Base-by-base conservation (phyloP, 768 basidiomycete species). In the Lyophyllum decastes region DNA sequence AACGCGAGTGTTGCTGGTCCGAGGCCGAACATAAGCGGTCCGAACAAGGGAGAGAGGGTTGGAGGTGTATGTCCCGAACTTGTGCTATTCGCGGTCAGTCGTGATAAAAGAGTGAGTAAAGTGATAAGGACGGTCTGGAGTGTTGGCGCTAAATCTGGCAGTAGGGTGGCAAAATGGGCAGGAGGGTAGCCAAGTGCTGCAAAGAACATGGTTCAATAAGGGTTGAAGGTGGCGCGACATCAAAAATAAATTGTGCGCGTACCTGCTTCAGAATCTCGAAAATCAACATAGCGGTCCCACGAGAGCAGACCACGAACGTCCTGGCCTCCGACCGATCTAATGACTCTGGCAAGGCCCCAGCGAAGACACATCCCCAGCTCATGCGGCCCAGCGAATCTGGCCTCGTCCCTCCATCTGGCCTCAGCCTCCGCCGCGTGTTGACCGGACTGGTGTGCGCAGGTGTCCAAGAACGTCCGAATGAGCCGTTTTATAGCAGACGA, bases 301-400 rank as follows among this genome's bases (percentile, higher is more conserved):
- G 87, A 82, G 41, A 98, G 68, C 26, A 98, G 74, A 4, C 97
- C 97, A 14, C 92, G 82, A n/a, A 88, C 83, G 45, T 89, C 88
- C 60, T 85, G 78, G 1, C 87, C 88, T 30, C 81, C 83, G 17
- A 85, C 80, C 3, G 90, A 81, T 47, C 93, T 73, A 34, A 92
- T 82, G 46, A 93, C 84, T 24, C 95, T 77, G 2, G 87, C 90
- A 5, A 98, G 81, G 30, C 88, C 93, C 97, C 97, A 99, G 22
- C 95, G 87, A 30, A 98, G 78, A 65, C 89, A 85, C 88, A 95
- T 95, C 4, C 89, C 94, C 14, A 98, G 77, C 66, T 97, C 92
- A 59, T 95, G 88, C 11, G 92, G 88, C 4, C 86, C 87, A 0
- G 94, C 91, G 66, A 96, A 92, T 33, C 77, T 76, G 1, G 94